Conservation (phyloP, 1,284 basidiomycete species). For the Sporisorium reilianum region DNA sequence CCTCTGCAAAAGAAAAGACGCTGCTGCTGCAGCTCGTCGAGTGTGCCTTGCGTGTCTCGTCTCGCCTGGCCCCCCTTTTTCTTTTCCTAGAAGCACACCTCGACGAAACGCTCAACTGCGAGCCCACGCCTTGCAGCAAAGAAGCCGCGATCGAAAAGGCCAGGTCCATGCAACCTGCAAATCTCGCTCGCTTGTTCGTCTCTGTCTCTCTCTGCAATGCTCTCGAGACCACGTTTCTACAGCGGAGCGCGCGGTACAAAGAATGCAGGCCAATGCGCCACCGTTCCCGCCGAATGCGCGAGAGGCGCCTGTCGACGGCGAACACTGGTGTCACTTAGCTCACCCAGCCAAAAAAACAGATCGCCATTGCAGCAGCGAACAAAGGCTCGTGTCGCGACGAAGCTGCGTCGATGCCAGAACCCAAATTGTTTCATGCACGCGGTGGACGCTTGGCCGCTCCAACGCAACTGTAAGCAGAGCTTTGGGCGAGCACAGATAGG, state of each 20-base stretch:
- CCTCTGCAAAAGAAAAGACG: background rate
- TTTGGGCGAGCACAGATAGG: too few species aligned
- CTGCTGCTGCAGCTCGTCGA: background rate
- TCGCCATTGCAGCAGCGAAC: background rate
- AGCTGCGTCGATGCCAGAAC: too few species aligned
- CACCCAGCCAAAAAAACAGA: background rate
- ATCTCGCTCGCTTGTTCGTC: background rate
- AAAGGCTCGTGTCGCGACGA: background rate
- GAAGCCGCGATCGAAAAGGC: background rate
- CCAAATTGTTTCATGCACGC: too few species aligned
- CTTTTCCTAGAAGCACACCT: too few species aligned
- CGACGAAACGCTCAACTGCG: too few species aligned
- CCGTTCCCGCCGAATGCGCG: background rate
- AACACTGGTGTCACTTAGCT: background rate
- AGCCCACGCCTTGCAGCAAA: too few species aligned
- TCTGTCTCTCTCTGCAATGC: too few species aligned
- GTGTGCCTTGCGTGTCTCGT: background rate
- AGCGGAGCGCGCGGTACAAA: too few species aligned
- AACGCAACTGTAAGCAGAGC: too few species aligned
- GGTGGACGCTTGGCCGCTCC: too few species aligned
- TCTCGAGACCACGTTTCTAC: too few species aligned
- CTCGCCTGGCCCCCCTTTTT: too few species aligned
- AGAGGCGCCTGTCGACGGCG: background rate
- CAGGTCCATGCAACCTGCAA: slow-evolving; percentile 2
- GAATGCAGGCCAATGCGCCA: slow-evolving; percentile 1